Evolutionary conservation across 2,329 filamentous ascomycete species (phyloP).

Genomic region (Trichoderma cornu-damae): DNA sequence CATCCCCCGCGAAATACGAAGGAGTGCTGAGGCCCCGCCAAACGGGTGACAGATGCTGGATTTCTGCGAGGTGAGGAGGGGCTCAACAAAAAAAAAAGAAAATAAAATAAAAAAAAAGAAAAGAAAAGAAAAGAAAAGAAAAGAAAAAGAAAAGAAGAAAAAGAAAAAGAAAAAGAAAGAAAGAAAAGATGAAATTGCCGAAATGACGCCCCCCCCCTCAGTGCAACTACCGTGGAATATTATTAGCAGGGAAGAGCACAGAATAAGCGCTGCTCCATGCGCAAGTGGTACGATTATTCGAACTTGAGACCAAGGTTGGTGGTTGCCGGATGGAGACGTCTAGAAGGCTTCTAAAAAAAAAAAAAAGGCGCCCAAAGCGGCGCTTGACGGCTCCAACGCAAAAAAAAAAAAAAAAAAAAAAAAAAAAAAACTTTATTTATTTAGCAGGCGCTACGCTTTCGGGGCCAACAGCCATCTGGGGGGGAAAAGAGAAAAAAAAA

Average conservation of each 20-base stretch:
- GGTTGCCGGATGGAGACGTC: neutral
- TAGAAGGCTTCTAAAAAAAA: constrained; percentile 4
- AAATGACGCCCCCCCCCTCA: neutral
- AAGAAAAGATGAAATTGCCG: constrained; percentile 1
- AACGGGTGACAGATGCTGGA: neutral
- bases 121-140: constrained; percentile 3
- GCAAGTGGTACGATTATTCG: neutral
- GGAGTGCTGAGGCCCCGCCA: neutral
- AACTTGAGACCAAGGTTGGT: neutral
- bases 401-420: no score
- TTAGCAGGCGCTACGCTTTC: neutral
- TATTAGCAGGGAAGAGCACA: neutral
- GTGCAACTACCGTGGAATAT: neutral
- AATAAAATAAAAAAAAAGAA: constrained; percentile 1
- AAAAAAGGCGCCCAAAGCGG: neutral
- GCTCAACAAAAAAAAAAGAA: constrained; percentile 11
- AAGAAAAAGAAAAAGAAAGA: neutral
- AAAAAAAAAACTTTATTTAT: no score
- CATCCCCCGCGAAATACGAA: constrained; percentile 3
- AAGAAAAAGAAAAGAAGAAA: constrained; percentile 4
- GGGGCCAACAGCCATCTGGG: neutral
- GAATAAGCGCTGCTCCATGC: neutral
- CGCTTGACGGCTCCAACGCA: neutral
- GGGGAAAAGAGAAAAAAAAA: no score
- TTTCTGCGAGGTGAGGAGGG: constrained; percentile 10